Conservation (phyloP, 352 stramenopile species). For the Thalassiosira exigua region DNA sequence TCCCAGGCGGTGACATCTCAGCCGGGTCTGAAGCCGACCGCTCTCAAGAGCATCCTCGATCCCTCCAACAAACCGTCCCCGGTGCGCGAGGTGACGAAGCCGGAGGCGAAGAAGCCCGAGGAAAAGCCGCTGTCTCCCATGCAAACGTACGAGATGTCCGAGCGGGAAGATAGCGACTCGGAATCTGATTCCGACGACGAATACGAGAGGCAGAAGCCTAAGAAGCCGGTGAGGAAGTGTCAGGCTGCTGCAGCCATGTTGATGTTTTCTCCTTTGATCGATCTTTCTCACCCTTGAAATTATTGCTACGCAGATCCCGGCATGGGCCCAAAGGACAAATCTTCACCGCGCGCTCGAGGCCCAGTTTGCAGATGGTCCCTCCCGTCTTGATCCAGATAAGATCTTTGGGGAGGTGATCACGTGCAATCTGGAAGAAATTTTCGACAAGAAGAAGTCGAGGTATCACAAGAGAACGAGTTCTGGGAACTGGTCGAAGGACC, state of each 20-base stretch:
- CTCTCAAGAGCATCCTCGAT: slow-evolving; percentile 33
- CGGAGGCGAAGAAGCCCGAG: slow-evolving; percentile 33
- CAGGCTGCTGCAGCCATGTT: too few relatives aligned
- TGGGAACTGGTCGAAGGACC: slow-evolving; percentile 81
- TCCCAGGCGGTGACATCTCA: slow-evolving; percentile 14
- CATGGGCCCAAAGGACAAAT: slow-evolving; percentile 73
- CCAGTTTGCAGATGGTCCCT: slow-evolving; percentile 61
- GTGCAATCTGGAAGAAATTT: slow-evolving; percentile 84
- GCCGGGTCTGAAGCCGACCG: slow-evolving; percentile 26
- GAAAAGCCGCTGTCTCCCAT: slow-evolving; percentile 61
- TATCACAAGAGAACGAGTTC: slow-evolving; percentile 76
- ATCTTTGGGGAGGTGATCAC: slow-evolving; percentile 83
- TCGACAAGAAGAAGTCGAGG: slow-evolving; percentile 74
- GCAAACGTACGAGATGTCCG: slow-evolving; percentile 85
- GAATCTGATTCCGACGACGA: slow-evolving; percentile 69
- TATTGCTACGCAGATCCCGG: slow-evolving; percentile 63
- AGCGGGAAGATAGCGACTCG: slow-evolving; percentile 71
- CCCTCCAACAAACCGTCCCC: slow-evolving; percentile 37
- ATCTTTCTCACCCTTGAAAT: too few relatives aligned
- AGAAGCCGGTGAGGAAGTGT: slow-evolving; percentile 65
- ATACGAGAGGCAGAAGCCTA: slow-evolving; percentile 55
- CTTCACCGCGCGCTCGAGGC: slow-evolving; percentile 71
- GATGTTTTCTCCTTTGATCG: too few relatives aligned
- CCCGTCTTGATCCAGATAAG: slow-evolving; percentile 76
- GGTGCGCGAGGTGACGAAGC: slow-evolving; percentile 5